Evolutionary conservation across 495 filamentous ascomycete species (phyloP).

Genomic region (Chaetomium tenue): DNA sequence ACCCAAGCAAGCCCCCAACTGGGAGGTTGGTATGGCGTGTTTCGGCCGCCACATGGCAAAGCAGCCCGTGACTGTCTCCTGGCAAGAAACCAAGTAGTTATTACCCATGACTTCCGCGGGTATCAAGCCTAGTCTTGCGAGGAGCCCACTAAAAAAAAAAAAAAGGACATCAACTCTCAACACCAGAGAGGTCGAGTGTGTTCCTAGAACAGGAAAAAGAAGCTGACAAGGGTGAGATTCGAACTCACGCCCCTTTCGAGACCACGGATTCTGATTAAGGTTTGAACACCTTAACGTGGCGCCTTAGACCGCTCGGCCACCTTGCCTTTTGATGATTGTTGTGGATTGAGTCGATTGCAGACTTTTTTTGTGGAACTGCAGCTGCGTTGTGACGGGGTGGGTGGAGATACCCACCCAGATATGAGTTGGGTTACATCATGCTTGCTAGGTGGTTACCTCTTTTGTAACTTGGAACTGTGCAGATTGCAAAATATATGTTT

Average conservation of each 20-base stretch:
- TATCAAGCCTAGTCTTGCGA: not conserved
- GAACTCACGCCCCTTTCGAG: conserved; percentile 23
- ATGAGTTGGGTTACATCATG: no score
- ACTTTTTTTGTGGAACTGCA: not conserved
- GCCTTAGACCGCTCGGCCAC: conserved; percentile 26
- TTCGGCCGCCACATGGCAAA: no score
- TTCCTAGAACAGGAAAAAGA: not conserved
- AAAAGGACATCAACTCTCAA: not conserved
- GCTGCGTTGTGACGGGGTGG: not conserved
- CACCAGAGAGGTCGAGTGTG: not conserved
- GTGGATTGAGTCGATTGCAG: not conserved
- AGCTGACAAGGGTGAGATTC: conserved; percentile 24
- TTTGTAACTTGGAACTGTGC: no score
- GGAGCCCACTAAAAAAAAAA: not conserved
- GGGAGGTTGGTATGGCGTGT: no score
- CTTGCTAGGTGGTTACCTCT: no score
- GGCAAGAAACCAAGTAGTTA: no score
- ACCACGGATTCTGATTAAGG: conserved; percentile 25
- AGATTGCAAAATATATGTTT: no score
- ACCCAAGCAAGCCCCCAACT: no score
- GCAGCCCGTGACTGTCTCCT: no score
- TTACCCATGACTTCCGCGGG: no score
- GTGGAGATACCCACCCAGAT: not conserved
- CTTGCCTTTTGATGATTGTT: conserved; percentile 19
- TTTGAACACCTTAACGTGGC: conserved; percentile 24